A percentile compares a stretch with the other conserved stretches of the same genome.
phyloP scores from a whole-genome alignment of 1,139 yeast genomes.

The Diutina pseudorugosa region DNA sequence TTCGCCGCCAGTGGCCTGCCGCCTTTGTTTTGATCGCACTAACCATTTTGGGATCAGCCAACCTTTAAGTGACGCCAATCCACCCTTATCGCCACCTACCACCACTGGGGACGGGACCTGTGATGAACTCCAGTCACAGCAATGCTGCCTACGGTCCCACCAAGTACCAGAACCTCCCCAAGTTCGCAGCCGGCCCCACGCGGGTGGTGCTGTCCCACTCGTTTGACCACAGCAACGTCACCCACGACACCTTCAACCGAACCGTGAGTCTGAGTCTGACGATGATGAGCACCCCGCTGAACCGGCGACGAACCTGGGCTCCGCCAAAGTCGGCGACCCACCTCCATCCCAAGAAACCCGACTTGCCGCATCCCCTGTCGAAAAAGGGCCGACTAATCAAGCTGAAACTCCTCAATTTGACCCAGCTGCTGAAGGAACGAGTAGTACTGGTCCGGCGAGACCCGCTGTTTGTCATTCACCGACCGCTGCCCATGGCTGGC shows the following conservation, averaged over 20 bases:
- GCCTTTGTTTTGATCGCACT: neutral
- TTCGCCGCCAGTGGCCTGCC: neutral
- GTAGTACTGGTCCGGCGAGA: neutral
- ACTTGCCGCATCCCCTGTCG: neutral
- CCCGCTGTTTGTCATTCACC: slow-evolving; percentile 10
- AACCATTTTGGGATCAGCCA: neutral
- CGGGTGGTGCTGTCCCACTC: neutral
- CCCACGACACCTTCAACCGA: neutral
- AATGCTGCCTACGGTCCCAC: neutral
- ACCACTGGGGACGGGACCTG: neutral
- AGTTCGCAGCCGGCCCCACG: neutral
- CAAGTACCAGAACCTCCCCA: slow-evolving; percentile 1
- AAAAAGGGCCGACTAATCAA: slow-evolving; percentile 3
- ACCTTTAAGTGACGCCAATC: neutral
- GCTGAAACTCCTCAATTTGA: slow-evolving; percentile 14
- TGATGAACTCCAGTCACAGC: neutral
- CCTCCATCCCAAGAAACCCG: neutral
- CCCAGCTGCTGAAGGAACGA: slow-evolving; percentile 12
- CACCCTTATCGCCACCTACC: neutral
- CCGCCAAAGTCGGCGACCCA: neutral
- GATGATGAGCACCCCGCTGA: slow-evolving; percentile 2
- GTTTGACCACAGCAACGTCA: neutral
- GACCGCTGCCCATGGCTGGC: slow-evolving; percentile 11
- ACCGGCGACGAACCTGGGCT: neutral
- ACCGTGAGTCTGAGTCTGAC: neutral